Percentiles rank a stretch among this genome's conserved stretches.
Evolutionary conservation across 352 stramenopile genomes (phyloP).

Genomic region (Globisporangium splendens): DNA sequence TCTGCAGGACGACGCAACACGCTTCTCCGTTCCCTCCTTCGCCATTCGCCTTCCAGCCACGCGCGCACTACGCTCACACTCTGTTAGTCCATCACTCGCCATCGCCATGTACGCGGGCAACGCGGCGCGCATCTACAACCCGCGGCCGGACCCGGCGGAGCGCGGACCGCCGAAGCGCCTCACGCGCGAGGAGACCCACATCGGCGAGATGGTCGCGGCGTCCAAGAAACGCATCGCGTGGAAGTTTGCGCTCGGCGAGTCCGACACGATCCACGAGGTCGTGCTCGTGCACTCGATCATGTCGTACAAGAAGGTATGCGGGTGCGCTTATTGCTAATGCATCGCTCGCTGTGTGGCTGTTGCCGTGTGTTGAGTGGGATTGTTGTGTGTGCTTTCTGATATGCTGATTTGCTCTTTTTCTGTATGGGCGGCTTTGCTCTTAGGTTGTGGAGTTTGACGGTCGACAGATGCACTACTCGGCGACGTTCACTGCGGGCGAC

Average conservation of each 20-base stretch:
- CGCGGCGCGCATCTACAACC: constrained; percentile 66
- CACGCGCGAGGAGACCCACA: constrained; percentile 67
- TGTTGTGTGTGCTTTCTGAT: neutral
- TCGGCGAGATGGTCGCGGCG: constrained; percentile 73
- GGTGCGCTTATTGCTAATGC: neutral
- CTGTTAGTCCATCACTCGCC: neutral
- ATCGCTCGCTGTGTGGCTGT: neutral
- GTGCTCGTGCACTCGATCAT: constrained; percentile 81
- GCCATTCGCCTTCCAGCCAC: neutral
- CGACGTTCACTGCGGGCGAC: constrained; percentile 67
- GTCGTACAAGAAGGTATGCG: constrained; percentile 74
- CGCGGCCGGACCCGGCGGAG: constrained; percentile 62
- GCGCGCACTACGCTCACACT: neutral
- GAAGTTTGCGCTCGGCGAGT: constrained; percentile 79
- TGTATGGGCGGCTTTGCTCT: neutral
- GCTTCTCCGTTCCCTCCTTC: neutral
- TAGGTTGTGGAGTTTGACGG: constrained; percentile 78
- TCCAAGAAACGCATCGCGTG: constrained; percentile 84
- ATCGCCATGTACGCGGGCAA: constrained; percentile 54
- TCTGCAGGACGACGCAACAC: neutral
- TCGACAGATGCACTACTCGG: constrained; percentile 77
- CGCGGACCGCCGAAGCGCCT: constrained; percentile 67
- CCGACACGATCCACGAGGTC: constrained; percentile 68
- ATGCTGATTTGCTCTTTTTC: neutral
- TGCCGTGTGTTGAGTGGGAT: neutral